Evolutionary conservation across 2,329 filamentous ascomycete species (phyloP), one percentile per base, ranked within the genome.

Genomic region (Paraconiothyrium sp.): DNA sequence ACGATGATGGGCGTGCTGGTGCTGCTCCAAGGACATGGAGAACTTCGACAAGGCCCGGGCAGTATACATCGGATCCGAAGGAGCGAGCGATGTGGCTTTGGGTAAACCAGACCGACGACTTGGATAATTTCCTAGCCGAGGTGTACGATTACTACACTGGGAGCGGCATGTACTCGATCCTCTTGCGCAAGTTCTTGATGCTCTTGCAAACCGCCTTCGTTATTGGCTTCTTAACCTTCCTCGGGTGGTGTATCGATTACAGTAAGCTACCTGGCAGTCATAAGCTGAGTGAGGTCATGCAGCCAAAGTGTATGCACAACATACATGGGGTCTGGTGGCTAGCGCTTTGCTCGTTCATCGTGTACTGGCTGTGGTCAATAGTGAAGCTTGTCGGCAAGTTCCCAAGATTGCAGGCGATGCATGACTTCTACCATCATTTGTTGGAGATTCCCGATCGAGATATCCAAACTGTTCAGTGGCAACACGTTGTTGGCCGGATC

Each of bases 401-500:
- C 30, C 88, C 90, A 34, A 87, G 92, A 16, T 83, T 97, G 30
- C 82, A 87, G 60, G 85, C 92, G 54, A 90, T 97, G 80, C 92
- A 93, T 66, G 90, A 95, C 76, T 97, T 97, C 77, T 97, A 92
- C 75, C 84, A 89, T 32, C 85, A 96, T 72, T 85, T 97, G 4
- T 86, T 97, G 10, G 90, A 92, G 43, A 93, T 97, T 47, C 91
- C 92, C 3, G 89, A 92, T 74, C 85, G 90, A 59, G 94, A 97
- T 70, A 95, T 97, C 81, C 94, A 97, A 77, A 96, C 93, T 0
- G 91, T 97, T 54, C 94, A 94, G 6, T 97, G 94, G 94, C 92
- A 97, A 74, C 91, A 95, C 66, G 87, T 97, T 30, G 93, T 97
- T 24, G 91, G 88, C 62, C 90, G 93, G 39, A 85, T 97, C 62